Evolutionary conservation across 2,329 filamentous ascomycete genomes (phyloP), one percentile per base, ranked within the genome.

Genomic region (Pseudomassariella vexata): DNA sequence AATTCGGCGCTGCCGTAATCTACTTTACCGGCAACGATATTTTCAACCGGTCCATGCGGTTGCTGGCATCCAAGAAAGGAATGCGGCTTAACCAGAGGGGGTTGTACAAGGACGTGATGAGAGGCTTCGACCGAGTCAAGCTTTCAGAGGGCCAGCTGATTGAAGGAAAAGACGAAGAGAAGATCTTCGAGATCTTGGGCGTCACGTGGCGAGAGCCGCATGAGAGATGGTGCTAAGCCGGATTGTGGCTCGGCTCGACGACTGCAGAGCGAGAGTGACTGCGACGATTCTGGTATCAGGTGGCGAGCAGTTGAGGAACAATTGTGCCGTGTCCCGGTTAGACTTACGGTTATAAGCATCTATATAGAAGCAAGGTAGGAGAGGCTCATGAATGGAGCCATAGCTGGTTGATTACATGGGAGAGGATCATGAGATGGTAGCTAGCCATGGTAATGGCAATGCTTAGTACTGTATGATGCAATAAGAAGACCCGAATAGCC

Each of bases 21-120:
- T 95, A 95, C 52, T 96, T 95, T 50, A 95, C 90, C 0, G 90
- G 90, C 1, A 92, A 95, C 45, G 89, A 95, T 52, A 82, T 95
- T 20, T 95, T 95, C 63, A 95, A 95, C 55, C 70, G 89, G 11
- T 94, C 85, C 50, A 75, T 95, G 55, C 66, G 90, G 41, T 60
- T 94, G 11, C 56, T 95, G 41, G 87, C 88, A 10, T 76, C 78
- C 23, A 87, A 78, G 58, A 92, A 85, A 59, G 76, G 78, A 0
- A 88, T 94, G 85, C 64, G 84, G 30, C 54, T 96, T 34, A 95
- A 95, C 46, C 89, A 95, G 58, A 68, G 73, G 19, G 90, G 88
- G 0, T 55, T 96, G 34, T 95, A 81, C 47, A 73, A 67, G 45
- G 73, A 86, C 53, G 79, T 85, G 2, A 65, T 85, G 53, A 65